Evolutionary conservation across 805 yeast genomes (phyloP).

Genomic region (Scheffersomyces coipomensis): DNA sequence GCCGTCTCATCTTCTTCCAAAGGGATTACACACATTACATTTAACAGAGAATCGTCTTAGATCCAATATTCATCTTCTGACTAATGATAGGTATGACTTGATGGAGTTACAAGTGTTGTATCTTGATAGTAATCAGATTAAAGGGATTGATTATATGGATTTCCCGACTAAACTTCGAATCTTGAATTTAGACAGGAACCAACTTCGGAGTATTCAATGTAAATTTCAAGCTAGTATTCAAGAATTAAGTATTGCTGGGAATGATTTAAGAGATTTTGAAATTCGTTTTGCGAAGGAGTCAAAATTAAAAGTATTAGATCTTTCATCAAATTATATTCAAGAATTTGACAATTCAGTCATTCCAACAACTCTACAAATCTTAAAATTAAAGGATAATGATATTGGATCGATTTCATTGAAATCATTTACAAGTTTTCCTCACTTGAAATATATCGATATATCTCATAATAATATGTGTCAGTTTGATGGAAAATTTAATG

Average conservation of each 20-base stretch:
- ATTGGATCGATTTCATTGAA: too few species aligned
- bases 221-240: constrained; percentile 9
- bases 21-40: constrained; percentile 9
- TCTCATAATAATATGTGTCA: not conserved
- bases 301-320: constrained; percentile 7
- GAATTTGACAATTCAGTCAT: constrained; percentile 1
- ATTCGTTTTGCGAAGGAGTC: constrained; percentile 10
- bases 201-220: constrained; percentile 6
- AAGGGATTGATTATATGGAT: constrained; percentile 10
- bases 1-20: constrained; percentile 10
- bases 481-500: not conserved
- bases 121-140: constrained; percentile 13
- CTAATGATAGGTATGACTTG: constrained; percentile 10
- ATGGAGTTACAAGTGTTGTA: constrained; percentile 12
- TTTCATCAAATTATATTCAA: constrained; percentile 12
- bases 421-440: too few species aligned
- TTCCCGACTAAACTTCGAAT: constrained; percentile 10
- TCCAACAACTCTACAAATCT: constrained; percentile 6
- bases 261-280: constrained; percentile 9
- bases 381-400: not conserved
- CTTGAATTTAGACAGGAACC: constrained; percentile 17
- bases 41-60: constrained; percentile 16
- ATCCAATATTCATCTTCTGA: constrained; percentile 11
- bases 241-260: constrained; percentile 17
- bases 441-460: not conserved